Evolutionary conservation across 768 basidiomycete genomes (phyloP).

Genomic region (Baorangia bicolor): DNA sequence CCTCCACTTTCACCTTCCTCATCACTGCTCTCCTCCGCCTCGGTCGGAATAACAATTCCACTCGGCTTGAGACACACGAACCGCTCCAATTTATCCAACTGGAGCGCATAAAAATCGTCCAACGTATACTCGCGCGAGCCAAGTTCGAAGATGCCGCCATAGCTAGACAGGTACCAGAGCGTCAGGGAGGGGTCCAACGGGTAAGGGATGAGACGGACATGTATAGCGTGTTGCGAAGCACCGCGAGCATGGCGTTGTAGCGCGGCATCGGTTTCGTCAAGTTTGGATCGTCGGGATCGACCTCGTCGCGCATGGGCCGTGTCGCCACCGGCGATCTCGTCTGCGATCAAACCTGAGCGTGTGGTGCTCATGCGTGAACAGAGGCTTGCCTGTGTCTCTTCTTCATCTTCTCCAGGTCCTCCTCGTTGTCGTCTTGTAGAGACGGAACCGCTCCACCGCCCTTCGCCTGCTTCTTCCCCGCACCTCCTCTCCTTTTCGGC

Average conservation of each 20-base stretch:
- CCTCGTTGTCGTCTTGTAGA: constrained; percentile 2
- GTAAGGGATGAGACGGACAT: constrained; percentile 49
- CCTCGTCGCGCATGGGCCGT: constrained; percentile 28
- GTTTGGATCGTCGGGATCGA: constrained; percentile 63
- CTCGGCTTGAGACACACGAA: constrained; percentile 73
- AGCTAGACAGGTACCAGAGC: constrained; percentile 41
- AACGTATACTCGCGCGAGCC: constrained; percentile 84
- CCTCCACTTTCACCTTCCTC: constrained; percentile 61
- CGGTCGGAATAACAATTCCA: constrained; percentile 57
- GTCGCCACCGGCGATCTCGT: not conserved
- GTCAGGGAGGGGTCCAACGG: not conserved
- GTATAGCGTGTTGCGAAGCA: constrained; percentile 81
- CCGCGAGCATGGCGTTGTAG: constrained; percentile 88
- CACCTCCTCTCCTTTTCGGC: constrained; percentile 53
- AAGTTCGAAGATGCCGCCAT: constrained; percentile 86
- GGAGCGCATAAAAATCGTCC: constrained; percentile 81
- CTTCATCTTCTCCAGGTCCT: constrained; percentile 19
- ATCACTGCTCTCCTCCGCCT: constrained; percentile 60
- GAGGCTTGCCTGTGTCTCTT: constrained; percentile 10
- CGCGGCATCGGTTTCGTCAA: constrained; percentile 64
- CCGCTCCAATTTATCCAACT: constrained; percentile 81
- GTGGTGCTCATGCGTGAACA: not conserved
- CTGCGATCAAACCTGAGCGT: not conserved
- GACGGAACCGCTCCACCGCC: not conserved
- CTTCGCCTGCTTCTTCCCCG: constrained; percentile 36